A percentile compares a stretch with the other conserved stretches of the same genome.
Conservation (phyloP, 2,329 filamentous ascomycete species). For the Talaromyces rugulosus region DNA sequence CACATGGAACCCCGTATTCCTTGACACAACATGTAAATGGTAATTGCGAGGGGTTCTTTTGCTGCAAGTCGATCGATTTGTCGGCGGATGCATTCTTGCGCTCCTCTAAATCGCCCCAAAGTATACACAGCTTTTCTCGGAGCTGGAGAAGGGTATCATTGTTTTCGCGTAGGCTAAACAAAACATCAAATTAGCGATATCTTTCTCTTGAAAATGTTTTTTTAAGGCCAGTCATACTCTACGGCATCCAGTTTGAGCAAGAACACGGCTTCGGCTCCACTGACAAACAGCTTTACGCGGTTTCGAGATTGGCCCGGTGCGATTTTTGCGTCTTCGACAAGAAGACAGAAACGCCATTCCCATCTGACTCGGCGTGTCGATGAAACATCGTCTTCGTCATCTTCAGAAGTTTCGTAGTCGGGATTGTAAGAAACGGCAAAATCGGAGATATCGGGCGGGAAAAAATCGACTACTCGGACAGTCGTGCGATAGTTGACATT, state of each 20-base stretch:
- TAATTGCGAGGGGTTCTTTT: constrained; percentile 43
- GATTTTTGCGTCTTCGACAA: constrained; percentile 65
- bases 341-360: constrained; percentile 81
- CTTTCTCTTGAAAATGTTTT: neutral
- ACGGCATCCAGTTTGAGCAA: constrained; percentile 53
- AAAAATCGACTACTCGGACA: constrained; percentile 79
- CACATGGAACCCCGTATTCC: constrained; percentile 60
- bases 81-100: constrained; percentile 45
- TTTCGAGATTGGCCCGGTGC: constrained; percentile 36
- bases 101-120: constrained; percentile 87
- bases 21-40: constrained; percentile 68
- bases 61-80: constrained; percentile 14
- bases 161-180: constrained; percentile 54
- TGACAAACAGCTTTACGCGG: constrained; percentile 65
- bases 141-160: constrained; percentile 48
- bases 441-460: constrained; percentile 64
- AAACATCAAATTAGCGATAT: neutral
- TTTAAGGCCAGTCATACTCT: constrained; percentile 40
- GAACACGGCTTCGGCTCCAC: constrained; percentile 53
- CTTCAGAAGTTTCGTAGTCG: constrained; percentile 34
- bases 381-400: constrained; percentile 22
- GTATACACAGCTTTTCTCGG: constrained; percentile 65
- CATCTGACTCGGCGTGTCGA: constrained; percentile 42
- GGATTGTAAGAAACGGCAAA: constrained; percentile 57
- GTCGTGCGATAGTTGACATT: constrained; percentile 66